Percentiles rank a stretch among this genome's conserved stretches.
These are phyloP conservation scores for Rhizopogon roseolus DNA, from an alignment of 768 basidiomycete species.

Conservation along the genomic window DNA sequence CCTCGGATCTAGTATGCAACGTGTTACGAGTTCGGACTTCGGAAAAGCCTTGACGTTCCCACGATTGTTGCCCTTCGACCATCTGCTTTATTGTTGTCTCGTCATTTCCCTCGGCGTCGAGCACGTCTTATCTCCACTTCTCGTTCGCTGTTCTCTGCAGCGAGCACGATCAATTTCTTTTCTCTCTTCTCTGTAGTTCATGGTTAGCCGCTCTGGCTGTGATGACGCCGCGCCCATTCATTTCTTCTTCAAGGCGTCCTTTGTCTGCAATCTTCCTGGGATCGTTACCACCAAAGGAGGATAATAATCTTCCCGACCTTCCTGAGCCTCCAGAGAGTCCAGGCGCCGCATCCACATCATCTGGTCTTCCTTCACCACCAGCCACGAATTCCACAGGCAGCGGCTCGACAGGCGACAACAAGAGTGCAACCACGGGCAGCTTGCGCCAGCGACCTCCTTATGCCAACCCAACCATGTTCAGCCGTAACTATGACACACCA, in stretches of 20 bases:
- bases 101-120: conserved; percentile 8
- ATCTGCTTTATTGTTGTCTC: conserved; percentile 3
- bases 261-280: conserved; percentile 61
- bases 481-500: conserved; percentile 33
- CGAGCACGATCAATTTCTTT: conserved; percentile 6
- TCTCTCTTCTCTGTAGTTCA: conserved; percentile 16
- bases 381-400: conserved; percentile 84
- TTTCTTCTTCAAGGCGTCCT: conserved; percentile 44
- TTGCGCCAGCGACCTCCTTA: conserved; percentile 29
- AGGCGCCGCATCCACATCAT: conserved; percentile 42
- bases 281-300: conserved; percentile 34
- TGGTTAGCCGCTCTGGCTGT: conserved; percentile 21
- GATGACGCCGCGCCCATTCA: conserved; percentile 49
- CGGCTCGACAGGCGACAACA: conserved; percentile 65
- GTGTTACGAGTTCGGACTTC: neutral
- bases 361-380: conserved; percentile 78
- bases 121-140: conserved; percentile 14
- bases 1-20: too few relatives aligned
- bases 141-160: conserved; percentile 22
- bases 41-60: conserved; percentile 19
- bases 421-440: conserved; percentile 36
- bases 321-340: conserved; percentile 68
- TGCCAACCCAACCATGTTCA: conserved; percentile 32
- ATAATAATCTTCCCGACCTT: conserved; percentile 52
- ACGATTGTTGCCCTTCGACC: conserved; percentile 18